phyloP scores from a whole-genome alignment of 2,329 filamentous ascomycete genomes.

The Capronia americana region DNA sequence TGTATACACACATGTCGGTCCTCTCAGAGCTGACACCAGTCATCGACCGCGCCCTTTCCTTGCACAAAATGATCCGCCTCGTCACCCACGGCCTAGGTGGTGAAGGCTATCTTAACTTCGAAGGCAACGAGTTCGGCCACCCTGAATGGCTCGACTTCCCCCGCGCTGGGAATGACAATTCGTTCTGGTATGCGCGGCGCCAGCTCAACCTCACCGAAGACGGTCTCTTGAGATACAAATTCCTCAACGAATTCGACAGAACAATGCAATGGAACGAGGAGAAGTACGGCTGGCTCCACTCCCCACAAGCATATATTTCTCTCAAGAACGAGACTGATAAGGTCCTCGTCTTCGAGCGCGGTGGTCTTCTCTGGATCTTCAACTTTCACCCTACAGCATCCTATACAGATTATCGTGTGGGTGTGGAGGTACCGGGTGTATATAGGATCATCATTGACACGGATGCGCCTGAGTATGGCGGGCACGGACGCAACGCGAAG shows the following conservation, averaged over 20 bases:
- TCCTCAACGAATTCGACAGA: slow-evolving; percentile 91
- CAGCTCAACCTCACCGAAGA: slow-evolving; percentile 95
- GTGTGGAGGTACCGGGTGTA: slow-evolving; percentile 81
- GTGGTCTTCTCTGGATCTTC: slow-evolving; percentile 88
- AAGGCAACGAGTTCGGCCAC: slow-evolving; percentile 98
- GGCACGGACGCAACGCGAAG: slow-evolving; percentile 76
- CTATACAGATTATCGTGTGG: slow-evolving; percentile 91
- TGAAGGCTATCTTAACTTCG: slow-evolving; percentile 97
- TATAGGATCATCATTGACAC: slow-evolving; percentile 86
- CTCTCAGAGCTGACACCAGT: slow-evolving; percentile 82
- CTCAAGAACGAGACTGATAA: slow-evolving; percentile 95
- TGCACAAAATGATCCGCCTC: slow-evolving; percentile 98
- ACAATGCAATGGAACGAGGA: slow-evolving; percentile 87
- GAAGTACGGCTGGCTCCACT: slow-evolving; percentile 89
- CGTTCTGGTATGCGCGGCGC: slow-evolving; percentile 90
- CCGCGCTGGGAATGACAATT: slow-evolving; percentile 88
- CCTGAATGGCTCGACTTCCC: slow-evolving; percentile 99
- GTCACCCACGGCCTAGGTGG: slow-evolving; percentile 90
- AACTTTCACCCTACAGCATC: slow-evolving; percentile 89
- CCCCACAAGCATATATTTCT: slow-evolving; percentile 86
- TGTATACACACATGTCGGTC: slow-evolving; percentile 97
- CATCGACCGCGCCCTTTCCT: slow-evolving; percentile 86
- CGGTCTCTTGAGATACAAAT: slow-evolving; percentile 80
- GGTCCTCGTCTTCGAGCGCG: slow-evolving; percentile 93
- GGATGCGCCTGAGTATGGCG: slow-evolving; percentile 78